Percentiles rank a stretch among this genome's conserved stretches.
phyloP scores from a whole-genome alignment of 2,329 filamentous ascomycete species.

The Huntiella abstrusa region DNA sequence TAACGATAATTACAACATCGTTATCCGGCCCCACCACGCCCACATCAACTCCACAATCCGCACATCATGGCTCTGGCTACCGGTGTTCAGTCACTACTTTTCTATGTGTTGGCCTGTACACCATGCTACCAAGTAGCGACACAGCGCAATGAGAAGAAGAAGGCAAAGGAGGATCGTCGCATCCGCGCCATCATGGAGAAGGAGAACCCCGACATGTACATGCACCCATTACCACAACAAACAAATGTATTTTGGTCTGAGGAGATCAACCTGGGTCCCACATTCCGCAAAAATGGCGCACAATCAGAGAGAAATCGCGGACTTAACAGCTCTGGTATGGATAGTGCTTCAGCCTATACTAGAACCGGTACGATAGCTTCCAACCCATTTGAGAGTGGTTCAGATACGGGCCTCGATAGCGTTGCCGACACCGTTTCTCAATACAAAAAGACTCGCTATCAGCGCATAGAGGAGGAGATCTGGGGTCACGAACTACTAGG shows the following conservation, averaged over 20 bases:
- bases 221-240: conserved; percentile 63
- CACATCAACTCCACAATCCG: not conserved
- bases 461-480: conserved; percentile 72
- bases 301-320: conserved; percentile 15
- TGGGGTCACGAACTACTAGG: conserved; percentile 44
- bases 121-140: conserved; percentile 57
- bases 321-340: conserved; percentile 8
- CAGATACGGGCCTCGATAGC: conserved; percentile 9
- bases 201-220: conserved; percentile 55
- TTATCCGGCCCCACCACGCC: conserved; percentile 1
- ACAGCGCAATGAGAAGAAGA: conserved; percentile 49
- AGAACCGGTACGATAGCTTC: conserved; percentile 48
- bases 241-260: conserved; percentile 81
- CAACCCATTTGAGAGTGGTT: conserved; percentile 10
- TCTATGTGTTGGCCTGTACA: conserved; percentile 60
- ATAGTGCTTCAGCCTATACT: conserved; percentile 8
- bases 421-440: conserved; percentile 8
- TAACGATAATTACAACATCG: conserved; percentile 4
- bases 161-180: conserved; percentile 48
- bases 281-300: conserved; percentile 40
- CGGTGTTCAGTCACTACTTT: conserved; percentile 56
- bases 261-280: conserved; percentile 69
- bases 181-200: conserved; percentile 45
- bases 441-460: conserved; percentile 40
- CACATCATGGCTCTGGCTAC: conserved; percentile 29